Evolutionary conservation across 2,329 filamentous ascomycete genomes (phyloP).

Genomic region (Aspergillus uvarum): DNA sequence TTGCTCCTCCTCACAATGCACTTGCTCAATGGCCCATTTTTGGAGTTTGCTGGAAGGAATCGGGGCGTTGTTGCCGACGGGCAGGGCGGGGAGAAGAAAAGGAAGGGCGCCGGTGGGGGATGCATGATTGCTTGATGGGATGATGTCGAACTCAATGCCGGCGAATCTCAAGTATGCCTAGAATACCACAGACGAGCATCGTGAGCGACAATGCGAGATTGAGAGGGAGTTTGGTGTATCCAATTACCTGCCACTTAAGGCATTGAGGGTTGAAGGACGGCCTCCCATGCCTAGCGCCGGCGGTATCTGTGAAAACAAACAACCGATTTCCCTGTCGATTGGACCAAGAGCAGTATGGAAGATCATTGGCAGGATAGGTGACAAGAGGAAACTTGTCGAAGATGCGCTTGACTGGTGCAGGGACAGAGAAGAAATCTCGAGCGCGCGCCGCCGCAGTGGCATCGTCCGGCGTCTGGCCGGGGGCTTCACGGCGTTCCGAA

Average conservation of each 20-base stretch:
- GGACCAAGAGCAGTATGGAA: conserved; percentile 63
- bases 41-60: conserved; percentile 66
- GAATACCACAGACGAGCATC: not conserved
- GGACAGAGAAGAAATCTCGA: conserved; percentile 48
- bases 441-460: conserved; percentile 21
- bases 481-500: conserved; percentile 24
- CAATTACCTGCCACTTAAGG: conserved; percentile 86
- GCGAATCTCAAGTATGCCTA: conserved; percentile 82
- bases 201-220: conserved; percentile 3
- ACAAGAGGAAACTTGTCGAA: conserved; percentile 82
- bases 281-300: conserved; percentile 59
- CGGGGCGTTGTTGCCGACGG: conserved; percentile 43
- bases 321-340: conserved; percentile 57
- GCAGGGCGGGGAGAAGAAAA: conserved; percentile 68
- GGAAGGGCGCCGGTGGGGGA: conserved; percentile 86
- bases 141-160: conserved; percentile 64
- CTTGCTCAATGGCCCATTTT: conserved; percentile 63
- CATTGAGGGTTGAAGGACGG: conserved; percentile 91
- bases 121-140: conserved; percentile 85
- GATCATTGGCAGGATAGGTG: conserved; percentile 71
- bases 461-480: conserved; percentile 26
- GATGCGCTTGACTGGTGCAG: conserved; percentile 72
- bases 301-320: conserved; percentile 71
- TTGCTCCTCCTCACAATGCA: conserved; percentile 48
- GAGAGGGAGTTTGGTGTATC: not conserved